Percentiles rank a stretch among this genome's conserved stretches.
Evolutionary conservation across 2,329 filamentous ascomycete genomes (phyloP).

Genomic region (Graphilbum sp.): DNA sequence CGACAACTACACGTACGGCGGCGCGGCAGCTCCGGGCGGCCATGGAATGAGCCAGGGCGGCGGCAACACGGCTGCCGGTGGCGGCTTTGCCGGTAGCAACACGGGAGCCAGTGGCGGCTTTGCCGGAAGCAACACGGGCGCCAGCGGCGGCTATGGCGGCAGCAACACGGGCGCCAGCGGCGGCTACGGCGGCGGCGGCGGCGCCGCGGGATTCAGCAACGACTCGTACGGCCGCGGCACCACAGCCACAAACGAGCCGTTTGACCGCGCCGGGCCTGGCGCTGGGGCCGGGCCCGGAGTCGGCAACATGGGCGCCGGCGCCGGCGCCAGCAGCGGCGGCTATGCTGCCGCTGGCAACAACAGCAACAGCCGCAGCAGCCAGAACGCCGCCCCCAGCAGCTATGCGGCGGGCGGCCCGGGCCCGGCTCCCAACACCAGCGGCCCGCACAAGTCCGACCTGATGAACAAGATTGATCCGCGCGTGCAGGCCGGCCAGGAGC

Average conservation of each 20-base stretch:
- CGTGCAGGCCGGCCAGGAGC: conserved; percentile 36
- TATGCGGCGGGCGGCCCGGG: conserved; percentile 1
- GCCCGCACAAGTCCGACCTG: conserved; percentile 22
- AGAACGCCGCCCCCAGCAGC: not conserved
- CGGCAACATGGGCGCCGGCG: not conserved
- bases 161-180: not conserved
- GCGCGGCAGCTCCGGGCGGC: not conserved
- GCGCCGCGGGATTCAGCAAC: conserved; percentile 1
- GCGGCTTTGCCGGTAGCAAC: too few relatives aligned
- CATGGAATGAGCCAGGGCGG: too few relatives aligned
- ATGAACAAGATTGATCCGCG: conserved; percentile 31
- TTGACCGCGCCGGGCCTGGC: conserved; percentile 19
- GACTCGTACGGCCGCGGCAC: conserved; percentile 1
- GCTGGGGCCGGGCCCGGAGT: not conserved
- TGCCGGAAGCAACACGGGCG: not conserved
- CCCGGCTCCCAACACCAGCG: conserved; percentile 20
- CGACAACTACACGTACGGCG: conserved; percentile 1
- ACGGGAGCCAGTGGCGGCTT: too few relatives aligned
- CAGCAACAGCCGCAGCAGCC: conserved; percentile 4
- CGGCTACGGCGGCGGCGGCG: not conserved
- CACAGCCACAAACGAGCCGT: not conserved
- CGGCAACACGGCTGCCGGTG: too few relatives aligned
- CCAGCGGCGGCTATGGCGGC: not conserved
- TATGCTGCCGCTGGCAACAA: conserved; percentile 11
- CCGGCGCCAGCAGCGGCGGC: not conserved